phyloP scores from a whole-genome alignment of 805 yeast species.

The Cephaloascus albidus region DNA sequence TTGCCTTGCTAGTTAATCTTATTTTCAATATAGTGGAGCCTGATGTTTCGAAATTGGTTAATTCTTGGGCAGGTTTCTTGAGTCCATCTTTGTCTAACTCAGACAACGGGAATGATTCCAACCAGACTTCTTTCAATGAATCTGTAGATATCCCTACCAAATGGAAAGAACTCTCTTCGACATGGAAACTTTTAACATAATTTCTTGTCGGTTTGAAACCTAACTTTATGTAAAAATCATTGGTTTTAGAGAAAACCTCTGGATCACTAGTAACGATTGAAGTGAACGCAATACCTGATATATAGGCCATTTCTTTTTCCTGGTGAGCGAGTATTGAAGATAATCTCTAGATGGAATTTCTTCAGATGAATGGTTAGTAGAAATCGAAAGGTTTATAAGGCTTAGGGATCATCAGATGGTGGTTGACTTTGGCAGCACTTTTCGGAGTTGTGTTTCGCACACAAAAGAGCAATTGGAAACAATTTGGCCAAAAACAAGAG shows the following conservation, averaged over 20 bases:
- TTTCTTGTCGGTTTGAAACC: constrained; percentile 57
- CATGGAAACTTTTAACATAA: constrained; percentile 42
- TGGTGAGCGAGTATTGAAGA: no score
- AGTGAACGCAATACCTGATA: constrained; percentile 37
- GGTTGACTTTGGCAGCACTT: no score
- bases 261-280: constrained; percentile 52
- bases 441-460: no score
- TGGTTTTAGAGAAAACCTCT: constrained; percentile 32
- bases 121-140: constrained; percentile 64
- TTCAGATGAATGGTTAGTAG: neutral
- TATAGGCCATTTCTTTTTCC: neutral
- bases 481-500: no score
- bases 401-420: no score
- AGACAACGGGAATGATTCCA: constrained; percentile 52
- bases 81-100: constrained; percentile 3
- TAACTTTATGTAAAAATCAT: constrained; percentile 47
- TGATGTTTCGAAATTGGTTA: neutral
- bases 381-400: no score
- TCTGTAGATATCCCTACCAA: constrained; percentile 53
- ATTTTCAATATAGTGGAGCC: constrained; percentile 26
- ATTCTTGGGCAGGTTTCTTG: constrained; percentile 1
- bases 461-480: no score
- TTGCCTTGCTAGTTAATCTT: constrained; percentile 28
- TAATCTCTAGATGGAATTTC: neutral
- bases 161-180: constrained; percentile 16